Conservation (phyloP, 768 basidiomycete genomes). For the Xerocomus potaroensis region DNA sequence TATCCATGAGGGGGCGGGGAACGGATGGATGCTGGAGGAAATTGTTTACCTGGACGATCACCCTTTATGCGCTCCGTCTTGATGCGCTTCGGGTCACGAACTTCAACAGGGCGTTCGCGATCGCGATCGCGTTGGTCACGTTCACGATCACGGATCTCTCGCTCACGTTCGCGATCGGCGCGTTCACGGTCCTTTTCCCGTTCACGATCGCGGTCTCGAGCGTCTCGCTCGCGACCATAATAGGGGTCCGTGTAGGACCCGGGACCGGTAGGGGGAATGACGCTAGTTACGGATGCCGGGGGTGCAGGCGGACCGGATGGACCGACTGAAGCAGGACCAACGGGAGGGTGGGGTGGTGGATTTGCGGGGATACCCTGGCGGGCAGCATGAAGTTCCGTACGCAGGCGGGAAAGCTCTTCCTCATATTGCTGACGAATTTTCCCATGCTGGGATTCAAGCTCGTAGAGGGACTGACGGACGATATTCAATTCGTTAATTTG, state of each 20-base stretch:
- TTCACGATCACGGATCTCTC: slow-evolving; percentile 35
- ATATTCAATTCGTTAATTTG: slow-evolving; percentile 90
- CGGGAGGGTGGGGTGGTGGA: slow-evolving; percentile 33
- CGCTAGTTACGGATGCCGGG: slow-evolving; percentile 29
- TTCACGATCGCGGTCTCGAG: slow-evolving; percentile 39
- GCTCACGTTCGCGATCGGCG: slow-evolving; percentile 34
- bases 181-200: slow-evolving; percentile 40
- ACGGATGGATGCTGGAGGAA: slow-evolving; percentile 20
- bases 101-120: slow-evolving; percentile 43
- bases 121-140: slow-evolving; percentile 42
- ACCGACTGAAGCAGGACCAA: slow-evolving; percentile 32
- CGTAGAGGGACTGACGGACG: slow-evolving; percentile 86
- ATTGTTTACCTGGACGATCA: slow-evolving; percentile 40
- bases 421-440: slow-evolving; percentile 87
- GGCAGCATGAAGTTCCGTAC: slow-evolving; percentile 59
- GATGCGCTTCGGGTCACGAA: slow-evolving; percentile 56
- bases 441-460: slow-evolving; percentile 84
- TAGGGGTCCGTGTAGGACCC: slow-evolving; percentile 36
- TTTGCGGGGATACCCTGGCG: slow-evolving; percentile 38
- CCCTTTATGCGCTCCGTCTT: slow-evolving; percentile 50
- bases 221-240: slow-evolving; percentile 36
- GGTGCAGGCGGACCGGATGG: slow-evolving; percentile 33
- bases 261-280: slow-evolving; percentile 27
- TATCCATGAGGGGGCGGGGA: slow-evolving; percentile 34
- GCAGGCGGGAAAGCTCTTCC: slow-evolving; percentile 70